Evolutionary conservation across 2,329 filamentous ascomycete species (phyloP).

Genomic region (Didymella exigua): DNA sequence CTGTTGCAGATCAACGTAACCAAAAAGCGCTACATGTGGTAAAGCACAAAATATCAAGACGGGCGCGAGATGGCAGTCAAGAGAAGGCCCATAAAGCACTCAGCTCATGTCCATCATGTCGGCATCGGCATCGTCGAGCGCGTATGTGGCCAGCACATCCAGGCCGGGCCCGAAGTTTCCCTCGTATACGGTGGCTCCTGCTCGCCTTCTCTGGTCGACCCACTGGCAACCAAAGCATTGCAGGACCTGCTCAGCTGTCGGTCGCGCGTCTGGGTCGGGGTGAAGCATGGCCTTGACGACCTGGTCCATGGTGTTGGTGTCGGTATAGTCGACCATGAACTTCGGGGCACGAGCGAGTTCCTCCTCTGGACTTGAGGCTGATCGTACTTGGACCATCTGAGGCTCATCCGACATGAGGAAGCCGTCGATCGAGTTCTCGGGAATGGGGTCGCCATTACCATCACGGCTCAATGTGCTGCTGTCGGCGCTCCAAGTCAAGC

Average conservation of each 20-base stretch:
- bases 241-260: constrained; percentile 75
- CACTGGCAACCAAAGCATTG: constrained; percentile 76
- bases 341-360: constrained; percentile 73
- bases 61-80: neutral
- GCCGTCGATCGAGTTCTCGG: constrained; percentile 32
- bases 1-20: constrained; percentile 14
- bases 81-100: neutral
- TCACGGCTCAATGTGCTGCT: constrained; percentile 72
- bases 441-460: constrained; percentile 57
- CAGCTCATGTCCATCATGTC: constrained; percentile 64
- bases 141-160: constrained; percentile 58
- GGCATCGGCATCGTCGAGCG: constrained; percentile 30
- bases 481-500: constrained; percentile 78
- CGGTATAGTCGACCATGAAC: constrained; percentile 83
- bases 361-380: constrained; percentile 38
- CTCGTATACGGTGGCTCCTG: constrained; percentile 93
- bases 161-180: constrained; percentile 90
- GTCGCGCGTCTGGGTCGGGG: constrained; percentile 74
- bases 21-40: constrained; percentile 1
- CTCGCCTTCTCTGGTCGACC: constrained; percentile 76
- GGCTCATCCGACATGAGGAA: constrained; percentile 47
- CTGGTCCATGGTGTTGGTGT: constrained; percentile 78
- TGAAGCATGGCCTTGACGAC: constrained; percentile 89
- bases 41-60: neutral
- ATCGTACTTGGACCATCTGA: constrained; percentile 44